Evolutionary conservation across 306 rosid species (phyloP).

Genomic region (Malus domestica): DNA sequence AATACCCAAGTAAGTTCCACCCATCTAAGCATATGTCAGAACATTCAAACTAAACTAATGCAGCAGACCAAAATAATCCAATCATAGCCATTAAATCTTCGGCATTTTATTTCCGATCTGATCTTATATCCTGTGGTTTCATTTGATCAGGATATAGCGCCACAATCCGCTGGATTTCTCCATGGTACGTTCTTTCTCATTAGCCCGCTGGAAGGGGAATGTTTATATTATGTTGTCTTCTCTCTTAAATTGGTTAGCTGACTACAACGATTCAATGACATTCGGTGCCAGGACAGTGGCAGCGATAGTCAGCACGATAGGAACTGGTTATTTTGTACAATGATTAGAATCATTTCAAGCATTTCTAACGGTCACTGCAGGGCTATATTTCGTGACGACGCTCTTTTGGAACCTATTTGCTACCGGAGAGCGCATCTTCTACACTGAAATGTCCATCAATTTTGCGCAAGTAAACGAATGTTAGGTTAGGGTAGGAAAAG

Average conservation of each 20-base stretch:
- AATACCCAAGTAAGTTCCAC: slow-evolving; percentile 69
- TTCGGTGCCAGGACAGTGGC: slow-evolving; percentile 59
- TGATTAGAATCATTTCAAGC: slow-evolving; percentile 94
- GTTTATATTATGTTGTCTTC: not conserved
- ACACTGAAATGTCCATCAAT: slow-evolving; percentile 12
- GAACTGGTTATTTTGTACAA: slow-evolving; percentile 88
- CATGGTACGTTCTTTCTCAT: slow-evolving; percentile 49
- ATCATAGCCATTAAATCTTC: not conserved
- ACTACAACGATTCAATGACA: not conserved
- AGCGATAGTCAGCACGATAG: slow-evolving; percentile 91
- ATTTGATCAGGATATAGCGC: slow-evolving; percentile 78
- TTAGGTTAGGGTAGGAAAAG: not conserved
- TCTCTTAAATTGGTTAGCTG: not conserved
- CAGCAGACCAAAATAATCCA: not conserved
- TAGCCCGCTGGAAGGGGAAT: not conserved
- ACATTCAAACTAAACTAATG: not conserved
- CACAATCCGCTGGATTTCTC: slow-evolving; percentile 80
- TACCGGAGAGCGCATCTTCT: slow-evolving; percentile 69
- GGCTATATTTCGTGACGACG: slow-evolving; percentile 57
- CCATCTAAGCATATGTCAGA: not conserved
- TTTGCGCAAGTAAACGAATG: not conserved
- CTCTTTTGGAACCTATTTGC: slow-evolving; percentile 81
- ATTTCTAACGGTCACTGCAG: slow-evolving; percentile 65
- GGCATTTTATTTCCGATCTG: not conserved
- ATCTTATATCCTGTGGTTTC: slow-evolving; percentile 4